Conservation (phyloP, 352 stramenopile genomes). For the Globisporangium cystogenes region DNA sequence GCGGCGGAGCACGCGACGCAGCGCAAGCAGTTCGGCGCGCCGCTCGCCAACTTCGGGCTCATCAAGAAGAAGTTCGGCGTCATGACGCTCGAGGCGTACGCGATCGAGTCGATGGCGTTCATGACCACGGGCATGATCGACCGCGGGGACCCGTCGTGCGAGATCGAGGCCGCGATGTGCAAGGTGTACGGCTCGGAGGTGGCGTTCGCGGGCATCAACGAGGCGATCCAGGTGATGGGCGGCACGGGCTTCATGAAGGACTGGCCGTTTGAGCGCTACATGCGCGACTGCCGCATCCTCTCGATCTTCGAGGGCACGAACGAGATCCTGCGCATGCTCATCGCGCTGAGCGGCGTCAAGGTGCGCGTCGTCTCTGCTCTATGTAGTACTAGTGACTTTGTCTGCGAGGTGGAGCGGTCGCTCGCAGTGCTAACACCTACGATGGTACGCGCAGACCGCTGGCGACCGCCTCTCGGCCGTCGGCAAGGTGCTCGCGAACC, state of each 20-base stretch:
- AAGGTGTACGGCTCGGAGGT: constrained; percentile 87
- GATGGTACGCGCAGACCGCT: constrained; percentile 42
- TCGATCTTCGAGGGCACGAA: constrained; percentile 92
- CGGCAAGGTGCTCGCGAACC: constrained; percentile 79
- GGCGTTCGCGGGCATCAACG: constrained; percentile 81
- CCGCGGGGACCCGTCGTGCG: constrained; percentile 74
- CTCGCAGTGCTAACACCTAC: constrained; percentile 2
- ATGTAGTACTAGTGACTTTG: no score
- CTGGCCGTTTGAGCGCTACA: constrained; percentile 88
- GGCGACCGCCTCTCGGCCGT: constrained; percentile 73
- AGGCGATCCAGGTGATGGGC: constrained; percentile 87
- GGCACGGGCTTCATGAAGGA: constrained; percentile 91
- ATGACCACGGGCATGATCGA: constrained; percentile 90
- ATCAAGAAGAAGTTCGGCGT: constrained; percentile 89
- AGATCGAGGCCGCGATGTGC: constrained; percentile 86
- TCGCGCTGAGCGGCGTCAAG: constrained; percentile 79
- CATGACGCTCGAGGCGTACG: constrained; percentile 78
- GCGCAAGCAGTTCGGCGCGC: constrained; percentile 76
- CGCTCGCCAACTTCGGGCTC: constrained; percentile 70
- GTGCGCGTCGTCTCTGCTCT: constrained; percentile 32
- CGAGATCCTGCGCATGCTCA: constrained; percentile 90
- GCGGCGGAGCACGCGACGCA: constrained; percentile 70
- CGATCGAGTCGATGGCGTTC: constrained; percentile 87
- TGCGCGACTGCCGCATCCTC: constrained; percentile 89
- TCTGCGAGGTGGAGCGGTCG: no score